Evolutionary conservation across 2,329 filamentous ascomycete genomes (phyloP), one percentile per base, ranked within the genome.

Genomic region (Claviceps sp.): DNA sequence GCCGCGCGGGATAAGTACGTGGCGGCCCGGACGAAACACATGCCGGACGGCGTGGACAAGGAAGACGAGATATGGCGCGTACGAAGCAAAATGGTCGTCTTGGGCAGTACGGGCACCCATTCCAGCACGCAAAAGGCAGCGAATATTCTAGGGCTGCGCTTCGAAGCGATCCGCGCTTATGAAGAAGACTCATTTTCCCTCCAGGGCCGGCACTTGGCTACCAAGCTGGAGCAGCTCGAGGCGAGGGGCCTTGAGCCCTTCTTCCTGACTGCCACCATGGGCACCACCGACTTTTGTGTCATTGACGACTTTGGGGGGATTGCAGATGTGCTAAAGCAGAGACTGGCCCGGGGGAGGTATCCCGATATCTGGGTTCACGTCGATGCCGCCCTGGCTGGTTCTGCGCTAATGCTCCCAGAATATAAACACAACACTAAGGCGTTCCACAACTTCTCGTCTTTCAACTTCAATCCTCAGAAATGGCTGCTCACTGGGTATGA

Each of bases 381-480:
- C 51, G 91, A 97, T 68, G 91, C 88, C 11, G 91, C 91, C 1
- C 96, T 95, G 67, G 91, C 91, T 1, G 91, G 91, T 2, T 82
- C 88, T 0, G 87, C 90, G 1, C 79, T 97, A 3, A 72, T 95
- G 3, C 83, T 86, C 22, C 85, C 89, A 2, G 88, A 95, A 66
- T 85, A 87, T 68, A 85, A 89, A 52, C 75, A 84, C 58, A 75
- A 89, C 48, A 74, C 82, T 1, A 63, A 72, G 22, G 70, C 80
- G 8, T 75, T 91, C 49, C 70, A 74, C 1, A 70, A 74, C 22
- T 89, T 95, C 64, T 87, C 95, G 72, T 89, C 84, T 57, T 95
- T 95, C 76, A 84, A 95, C 69, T 81, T 91, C 73, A 97, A 96
- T 73, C 86, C 95, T 79, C 90, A 96, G 76, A 97, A 97, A 73